Evolutionary conservation across 1,284 basidiomycete species (phyloP).

Genomic region (Melanopsichium pennsylvanicum): DNA sequence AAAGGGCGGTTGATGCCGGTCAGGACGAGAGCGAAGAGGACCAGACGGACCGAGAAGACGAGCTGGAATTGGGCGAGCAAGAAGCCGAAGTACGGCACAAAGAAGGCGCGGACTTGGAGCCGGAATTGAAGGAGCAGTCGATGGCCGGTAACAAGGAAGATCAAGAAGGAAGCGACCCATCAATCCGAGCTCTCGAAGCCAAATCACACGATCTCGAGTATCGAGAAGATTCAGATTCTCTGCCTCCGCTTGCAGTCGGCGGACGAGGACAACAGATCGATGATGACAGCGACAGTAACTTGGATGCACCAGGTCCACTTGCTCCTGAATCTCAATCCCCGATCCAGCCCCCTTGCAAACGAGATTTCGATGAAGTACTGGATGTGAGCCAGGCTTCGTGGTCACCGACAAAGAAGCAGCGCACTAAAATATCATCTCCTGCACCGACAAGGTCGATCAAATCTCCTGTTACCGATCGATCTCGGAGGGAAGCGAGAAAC

Average conservation of each 20-base stretch:
- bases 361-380: constrained; percentile 26
- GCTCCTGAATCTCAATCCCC: constrained; percentile 1
- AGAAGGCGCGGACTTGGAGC: too few species aligned
- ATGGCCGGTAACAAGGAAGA: neutral
- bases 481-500: constrained; percentile 1
- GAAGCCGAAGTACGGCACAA: too few species aligned
- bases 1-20: neutral
- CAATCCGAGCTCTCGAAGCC: neutral
- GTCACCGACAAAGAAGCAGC: constrained; percentile 22
- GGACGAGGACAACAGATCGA: neutral
- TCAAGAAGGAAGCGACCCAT: neutral
- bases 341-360: constrained; percentile 16
- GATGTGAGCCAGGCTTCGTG: constrained; percentile 37
- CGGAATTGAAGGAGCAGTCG: neutral
- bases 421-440: neutral
- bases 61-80: neutral
- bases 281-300: constrained; percentile 16
- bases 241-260: neutral
- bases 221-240: constrained; percentile 12
- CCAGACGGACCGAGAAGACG: constrained; percentile 11
- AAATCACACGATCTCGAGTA: constrained; percentile 17
- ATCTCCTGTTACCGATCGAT: neutral
- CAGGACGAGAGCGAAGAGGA: constrained; percentile 22
- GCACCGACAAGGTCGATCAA: neutral
- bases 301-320: constrained; percentile 7